Evolutionary conservation across 345 rosid species (phyloP).

Genomic region (Eutrema heterophyllum): DNA sequence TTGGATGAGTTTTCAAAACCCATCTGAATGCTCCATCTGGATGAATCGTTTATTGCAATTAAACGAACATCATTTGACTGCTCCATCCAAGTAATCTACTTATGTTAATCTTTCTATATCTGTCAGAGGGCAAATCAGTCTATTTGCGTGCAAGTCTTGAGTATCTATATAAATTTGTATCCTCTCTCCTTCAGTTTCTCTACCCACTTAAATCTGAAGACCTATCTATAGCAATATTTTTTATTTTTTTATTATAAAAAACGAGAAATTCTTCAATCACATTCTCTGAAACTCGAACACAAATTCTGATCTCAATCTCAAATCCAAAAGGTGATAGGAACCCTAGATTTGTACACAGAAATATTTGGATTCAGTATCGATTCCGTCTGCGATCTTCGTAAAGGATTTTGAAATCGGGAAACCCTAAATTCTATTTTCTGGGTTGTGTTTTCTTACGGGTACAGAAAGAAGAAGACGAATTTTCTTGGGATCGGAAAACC

Average conservation of each 20-base stretch:
- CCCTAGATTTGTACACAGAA: background rate
- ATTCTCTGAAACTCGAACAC: background rate
- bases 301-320: background rate
- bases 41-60: no score
- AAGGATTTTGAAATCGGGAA: background rate
- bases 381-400: background rate
- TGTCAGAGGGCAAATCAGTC: no score
- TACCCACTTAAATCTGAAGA: background rate
- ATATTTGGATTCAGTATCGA: background rate
- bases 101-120: no score
- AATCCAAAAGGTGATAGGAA: background rate
- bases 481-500: background rate
- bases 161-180: background rate
- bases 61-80: no score
- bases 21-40: no score
- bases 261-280: background rate
- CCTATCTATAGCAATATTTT: no score
- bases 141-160: background rate
- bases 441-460: background rate
- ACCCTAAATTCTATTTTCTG: constrained; percentile 9
- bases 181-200: background rate
- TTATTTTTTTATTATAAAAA: no score
- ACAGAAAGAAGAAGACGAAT: constrained; percentile 5
- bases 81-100: no score
- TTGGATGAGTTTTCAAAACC: no score